These are phyloP conservation scores for Dovyalis caffra DNA, from an alignment of 345 rosid species.

Conservation along the genomic window DNA sequence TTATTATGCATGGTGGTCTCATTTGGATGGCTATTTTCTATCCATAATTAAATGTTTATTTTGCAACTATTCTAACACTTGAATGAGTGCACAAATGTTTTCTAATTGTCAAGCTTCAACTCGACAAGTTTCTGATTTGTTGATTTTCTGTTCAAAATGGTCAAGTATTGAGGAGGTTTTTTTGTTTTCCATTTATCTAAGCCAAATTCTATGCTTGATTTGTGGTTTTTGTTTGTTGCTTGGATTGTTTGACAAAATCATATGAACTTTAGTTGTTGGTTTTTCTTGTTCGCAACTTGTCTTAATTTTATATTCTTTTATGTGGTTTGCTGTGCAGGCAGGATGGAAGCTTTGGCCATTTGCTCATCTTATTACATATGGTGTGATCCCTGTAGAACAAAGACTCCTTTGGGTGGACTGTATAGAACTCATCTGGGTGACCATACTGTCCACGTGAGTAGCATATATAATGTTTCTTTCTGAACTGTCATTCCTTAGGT, in stretches of 20 bases:
- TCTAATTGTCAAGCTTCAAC: background rate
- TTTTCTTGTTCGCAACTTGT: background rate
- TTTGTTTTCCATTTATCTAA: background rate
- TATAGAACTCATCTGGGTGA: constrained; percentile 96
- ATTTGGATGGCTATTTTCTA: background rate
- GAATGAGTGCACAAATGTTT: background rate
- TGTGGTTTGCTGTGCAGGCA: constrained; percentile 54
- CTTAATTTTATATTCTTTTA: constrained; percentile 10
- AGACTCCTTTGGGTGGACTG: constrained; percentile 98
- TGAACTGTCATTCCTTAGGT: background rate
- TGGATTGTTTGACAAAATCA: background rate
- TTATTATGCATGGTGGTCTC: background rate
- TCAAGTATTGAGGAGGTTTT: background rate
- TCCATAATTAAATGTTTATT: background rate
- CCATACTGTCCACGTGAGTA: constrained; percentile 94
- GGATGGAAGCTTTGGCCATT: constrained; percentile 99
- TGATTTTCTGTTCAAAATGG: background rate
- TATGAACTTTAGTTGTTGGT: background rate
- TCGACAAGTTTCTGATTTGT: background rate
- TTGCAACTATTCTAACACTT: background rate
- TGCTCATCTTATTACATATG: constrained; percentile 93
- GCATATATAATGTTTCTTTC: background rate
- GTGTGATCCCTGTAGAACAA: constrained; percentile 87
- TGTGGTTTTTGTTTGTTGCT: background rate
- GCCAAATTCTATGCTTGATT: constrained; percentile 2